A percentile compares a stretch with the other conserved stretches of the same genome.
phyloP scores from a whole-genome alignment of 768 basidiomycete species.

The Mycena amicta region DNA sequence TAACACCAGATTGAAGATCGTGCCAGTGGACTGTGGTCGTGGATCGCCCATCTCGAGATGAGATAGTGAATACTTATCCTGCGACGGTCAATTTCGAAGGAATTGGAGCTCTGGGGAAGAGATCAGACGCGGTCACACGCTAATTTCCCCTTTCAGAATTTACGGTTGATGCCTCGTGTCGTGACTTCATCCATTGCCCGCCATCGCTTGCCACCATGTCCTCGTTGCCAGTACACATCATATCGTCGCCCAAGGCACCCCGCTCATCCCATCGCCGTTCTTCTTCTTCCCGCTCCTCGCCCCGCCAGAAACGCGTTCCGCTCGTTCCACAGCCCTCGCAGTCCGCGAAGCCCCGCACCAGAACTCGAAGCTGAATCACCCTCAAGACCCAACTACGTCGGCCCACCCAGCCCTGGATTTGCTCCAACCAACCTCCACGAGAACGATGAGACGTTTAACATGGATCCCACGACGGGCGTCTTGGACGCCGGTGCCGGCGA shows the following conservation, averaged over 20 bases:
- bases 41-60: no score
- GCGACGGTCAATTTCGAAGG: no score
- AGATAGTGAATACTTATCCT: no score
- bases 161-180: not conserved
- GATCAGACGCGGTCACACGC: no score
- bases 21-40: no score
- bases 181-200: not conserved
- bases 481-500: slow-evolving; percentile 17
- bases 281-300: slow-evolving; percentile 13
- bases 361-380: not conserved
- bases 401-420: not conserved
- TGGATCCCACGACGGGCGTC: slow-evolving; percentile 6
- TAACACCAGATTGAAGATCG: no score
- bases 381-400: slow-evolving; percentile 11
- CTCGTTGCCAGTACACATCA: not conserved
- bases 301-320: slow-evolving; percentile 10
- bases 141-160: not conserved
- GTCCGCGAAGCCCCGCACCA: not conserved
- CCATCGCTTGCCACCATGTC: not conserved
- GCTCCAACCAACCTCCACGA: slow-evolving; percentile 11
- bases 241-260: slow-evolving; percentile 18
- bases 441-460: slow-evolving; percentile 4
- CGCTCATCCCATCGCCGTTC: slow-evolving; percentile 16
- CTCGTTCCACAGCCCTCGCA: slow-evolving; percentile 6
- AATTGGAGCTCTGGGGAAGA: no score